Evolutionary conservation across 2,329 filamentous ascomycete genomes (phyloP).

Genomic region (Zymoseptoria tritici): DNA sequence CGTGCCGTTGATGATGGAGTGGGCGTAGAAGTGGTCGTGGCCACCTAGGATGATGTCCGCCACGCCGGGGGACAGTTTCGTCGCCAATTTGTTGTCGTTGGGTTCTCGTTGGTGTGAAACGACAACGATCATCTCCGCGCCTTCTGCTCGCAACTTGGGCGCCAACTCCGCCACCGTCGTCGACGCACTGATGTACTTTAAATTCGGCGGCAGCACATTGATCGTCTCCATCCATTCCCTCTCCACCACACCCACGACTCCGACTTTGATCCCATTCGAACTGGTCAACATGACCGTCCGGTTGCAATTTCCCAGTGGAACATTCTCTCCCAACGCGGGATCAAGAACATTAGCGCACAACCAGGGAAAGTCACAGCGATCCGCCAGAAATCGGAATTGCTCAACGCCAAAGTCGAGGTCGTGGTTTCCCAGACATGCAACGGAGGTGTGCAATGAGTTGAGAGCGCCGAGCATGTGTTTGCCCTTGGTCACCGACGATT

Average conservation of each 20-base stretch:
- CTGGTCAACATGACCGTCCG: slow-evolving; percentile 70
- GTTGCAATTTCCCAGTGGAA: slow-evolving; percentile 67
- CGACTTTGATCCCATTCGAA: slow-evolving; percentile 78
- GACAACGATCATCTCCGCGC: slow-evolving; percentile 75
- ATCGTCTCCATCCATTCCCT: slow-evolving; percentile 85
- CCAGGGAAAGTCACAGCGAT: slow-evolving; percentile 80
- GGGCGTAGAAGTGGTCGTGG: slow-evolving; percentile 83
- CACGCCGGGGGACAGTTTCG: slow-evolving; percentile 56
- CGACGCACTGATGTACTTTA: slow-evolving; percentile 74
- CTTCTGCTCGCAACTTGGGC: slow-evolving; percentile 63
- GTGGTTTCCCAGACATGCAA: slow-evolving; percentile 84
- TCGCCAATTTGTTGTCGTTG: slow-evolving; percentile 79
- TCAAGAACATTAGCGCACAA: slow-evolving; percentile 83
- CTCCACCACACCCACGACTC: slow-evolving; percentile 78
- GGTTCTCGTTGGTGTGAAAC: slow-evolving; percentile 81
- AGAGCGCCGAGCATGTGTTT: slow-evolving; percentile 83
- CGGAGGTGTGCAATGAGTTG: slow-evolving; percentile 68
- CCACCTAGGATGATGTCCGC: slow-evolving; percentile 83
- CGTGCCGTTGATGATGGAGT: slow-evolving; percentile 67
- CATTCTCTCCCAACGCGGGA: slow-evolving; percentile 65
- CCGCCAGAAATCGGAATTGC: slow-evolving; percentile 66
- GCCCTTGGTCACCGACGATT: slow-evolving; percentile 82
- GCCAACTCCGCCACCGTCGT: slow-evolving; percentile 69
- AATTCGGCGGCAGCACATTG: slow-evolving; percentile 71
- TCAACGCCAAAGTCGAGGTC: slow-evolving; percentile 85